Evolutionary conservation across 2,329 filamentous ascomycete species (phyloP), one percentile per base, ranked within the genome.

Genomic region (Daldinia eschscholtzii): DNA sequence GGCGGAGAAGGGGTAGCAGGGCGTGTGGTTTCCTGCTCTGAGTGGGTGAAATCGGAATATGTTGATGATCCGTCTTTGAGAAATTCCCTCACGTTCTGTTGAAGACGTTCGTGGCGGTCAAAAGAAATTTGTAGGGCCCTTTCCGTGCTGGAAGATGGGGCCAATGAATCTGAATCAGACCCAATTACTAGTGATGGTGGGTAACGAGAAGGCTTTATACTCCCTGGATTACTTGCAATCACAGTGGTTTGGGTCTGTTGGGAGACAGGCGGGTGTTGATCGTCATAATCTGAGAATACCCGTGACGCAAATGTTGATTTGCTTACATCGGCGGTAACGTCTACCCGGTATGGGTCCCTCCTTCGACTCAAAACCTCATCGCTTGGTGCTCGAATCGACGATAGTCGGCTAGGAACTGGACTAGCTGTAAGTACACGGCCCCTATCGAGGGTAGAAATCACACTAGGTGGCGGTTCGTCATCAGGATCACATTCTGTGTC

Each of bases 221-320:
- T 73, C 30, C 72, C 73, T 12, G 74, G 68, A 7, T 70, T 75
- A 59, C 70, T 76, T 10, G 73, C 73, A n/a, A 77, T 71, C 10
- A 77, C 55, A 0, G 81, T 83, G 15, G 78, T 76, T 62, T 83
- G 79, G 0, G 76, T 81, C 12, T 76, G 76, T 48, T 78, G 76
- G 9, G 75, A 72, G 23, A 56, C 44, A 3, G 70, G 66, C 0
- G 67, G 67, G 10, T 44, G 59, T 1, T 74, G 71, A 13, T 70
- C 64, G 15, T 65, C 68, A 18, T 63, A 30, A n/a, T 74, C 68
- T 10, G 80, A 82, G 59, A 82, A 84, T 23, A 81, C 68, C 4
- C 67, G 75, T 0, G 79, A 75, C 2, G 67, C 73, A 28, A 80
- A 70, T 0, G 81, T 81, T 1, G 70, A 66, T 39, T 67, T 78